phyloP scores from a whole-genome alignment of 1,284 basidiomycete species.

The Wallemia mellicola region DNA sequence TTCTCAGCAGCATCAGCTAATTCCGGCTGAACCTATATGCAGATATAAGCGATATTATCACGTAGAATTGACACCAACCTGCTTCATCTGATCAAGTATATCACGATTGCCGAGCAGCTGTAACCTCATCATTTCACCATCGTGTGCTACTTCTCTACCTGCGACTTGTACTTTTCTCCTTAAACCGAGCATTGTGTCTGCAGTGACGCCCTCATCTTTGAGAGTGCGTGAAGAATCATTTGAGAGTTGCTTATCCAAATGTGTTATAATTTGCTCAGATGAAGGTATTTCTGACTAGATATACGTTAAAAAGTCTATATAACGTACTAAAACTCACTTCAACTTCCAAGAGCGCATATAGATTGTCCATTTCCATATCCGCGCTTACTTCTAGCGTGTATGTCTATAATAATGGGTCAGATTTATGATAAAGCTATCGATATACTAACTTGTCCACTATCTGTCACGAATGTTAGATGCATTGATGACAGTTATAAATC shows the following conservation, averaged over 20 bases:
- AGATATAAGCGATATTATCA: neutral
- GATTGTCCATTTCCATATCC: conserved; percentile 57
- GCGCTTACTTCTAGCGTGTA: conserved; percentile 57
- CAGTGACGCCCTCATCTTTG: conserved; percentile 27
- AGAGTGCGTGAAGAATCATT: conserved; percentile 31
- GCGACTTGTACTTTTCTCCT: conserved; percentile 29
- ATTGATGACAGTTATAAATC: conserved; percentile 19
- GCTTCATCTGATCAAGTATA: conserved; percentile 41
- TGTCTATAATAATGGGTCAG: conserved; percentile 15
- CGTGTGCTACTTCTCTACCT: conserved; percentile 34
- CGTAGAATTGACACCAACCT: conserved; percentile 19
- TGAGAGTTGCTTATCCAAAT: conserved; percentile 30
- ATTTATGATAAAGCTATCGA: neutral
- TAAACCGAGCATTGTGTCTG: conserved; percentile 33
- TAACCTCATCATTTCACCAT: conserved; percentile 63
- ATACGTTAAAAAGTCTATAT: conserved; percentile 11
- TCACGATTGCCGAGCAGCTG: conserved; percentile 56
- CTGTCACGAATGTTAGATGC: conserved; percentile 50
- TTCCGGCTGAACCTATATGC: conserved; percentile 41
- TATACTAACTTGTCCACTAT: conserved; percentile 24
- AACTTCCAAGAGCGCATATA: conserved; percentile 61
- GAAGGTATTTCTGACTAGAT: conserved; percentile 35
- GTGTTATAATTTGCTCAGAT: conserved; percentile 35
- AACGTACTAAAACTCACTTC: conserved; percentile 29
- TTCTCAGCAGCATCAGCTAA: conserved; percentile 37